A percentile compares a stretch with the other conserved stretches of the same genome.
phyloP scores from a whole-genome alignment of 176 grass and related monocot genomes.

The Hordeum marinum region DNA sequence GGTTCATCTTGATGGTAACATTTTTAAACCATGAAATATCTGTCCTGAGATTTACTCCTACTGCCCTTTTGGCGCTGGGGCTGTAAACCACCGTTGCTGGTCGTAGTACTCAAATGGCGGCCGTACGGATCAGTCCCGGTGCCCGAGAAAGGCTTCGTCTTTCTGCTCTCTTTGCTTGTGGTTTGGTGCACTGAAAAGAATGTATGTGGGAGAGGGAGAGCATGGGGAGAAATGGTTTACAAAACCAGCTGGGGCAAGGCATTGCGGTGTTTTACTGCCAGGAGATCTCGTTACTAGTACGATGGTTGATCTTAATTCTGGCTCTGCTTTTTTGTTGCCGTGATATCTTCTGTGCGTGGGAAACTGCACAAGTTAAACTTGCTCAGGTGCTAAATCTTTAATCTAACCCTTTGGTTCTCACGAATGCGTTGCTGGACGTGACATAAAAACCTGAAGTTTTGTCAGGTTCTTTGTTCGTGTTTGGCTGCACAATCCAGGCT shows the following conservation, averaged over 20 bases:
- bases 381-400: conserved; percentile 1
- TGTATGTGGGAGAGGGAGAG: not conserved
- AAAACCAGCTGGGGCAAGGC: conserved; percentile 28
- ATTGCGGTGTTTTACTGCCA: conserved; percentile 29
- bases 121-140: conserved; percentile 13
- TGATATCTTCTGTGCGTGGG: not conserved
- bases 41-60: conserved; percentile 30
- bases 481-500: not conserved
- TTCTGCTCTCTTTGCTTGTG: conserved; percentile 41
- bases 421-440: not conserved
- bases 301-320: conserved; percentile 25
- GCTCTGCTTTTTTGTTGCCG: not conserved
- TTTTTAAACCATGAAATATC: conserved; percentile 30
- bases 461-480: not conserved
- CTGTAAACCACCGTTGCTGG: conserved; percentile 7
- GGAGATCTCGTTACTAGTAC: conserved; percentile 19
- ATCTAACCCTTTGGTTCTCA: not conserved
- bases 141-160: conserved; percentile 35
- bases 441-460: not conserved
- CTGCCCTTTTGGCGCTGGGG: conserved; percentile 17
- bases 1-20: conserved; percentile 19
- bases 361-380: not conserved
- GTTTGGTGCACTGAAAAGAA: conserved; percentile 47
- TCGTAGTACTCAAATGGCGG: conserved; percentile 29
- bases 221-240: conserved; percentile 38